A percentile compares a stretch with the other conserved stretches of the same genome.
These are phyloP conservation scores for Mikania micrantha DNA, from an alignment of 129 eudicot species.

Conservation along the genomic window DNA sequence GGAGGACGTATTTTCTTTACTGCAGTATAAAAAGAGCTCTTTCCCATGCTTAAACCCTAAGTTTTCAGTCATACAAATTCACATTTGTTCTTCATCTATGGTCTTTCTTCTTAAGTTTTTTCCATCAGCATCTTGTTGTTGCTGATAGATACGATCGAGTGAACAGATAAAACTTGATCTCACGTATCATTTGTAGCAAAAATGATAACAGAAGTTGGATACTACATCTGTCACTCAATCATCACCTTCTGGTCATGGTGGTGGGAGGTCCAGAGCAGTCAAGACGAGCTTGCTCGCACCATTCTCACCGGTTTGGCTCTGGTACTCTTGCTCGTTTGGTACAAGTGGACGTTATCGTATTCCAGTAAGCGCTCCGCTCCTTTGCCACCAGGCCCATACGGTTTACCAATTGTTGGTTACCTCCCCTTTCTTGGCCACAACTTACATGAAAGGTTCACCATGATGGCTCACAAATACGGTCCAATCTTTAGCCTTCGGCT, in stretches of 20 bases:
- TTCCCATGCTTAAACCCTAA: too few relatives aligned
- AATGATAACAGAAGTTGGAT: not conserved
- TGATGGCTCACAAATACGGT: conserved; percentile 13
- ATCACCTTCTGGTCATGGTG: conserved; percentile 25
- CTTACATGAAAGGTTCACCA: conserved; percentile 15
- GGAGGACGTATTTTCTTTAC: too few relatives aligned
- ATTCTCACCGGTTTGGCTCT: conserved; percentile 3
- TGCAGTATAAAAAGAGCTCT: too few relatives aligned
- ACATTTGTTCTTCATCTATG: too few relatives aligned
- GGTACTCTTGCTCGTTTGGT: not conserved
- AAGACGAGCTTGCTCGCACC: not conserved
- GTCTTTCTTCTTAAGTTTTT: too few relatives aligned
- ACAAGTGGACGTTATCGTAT: not conserved
- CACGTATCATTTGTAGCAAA: not conserved
- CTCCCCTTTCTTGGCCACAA: conserved; percentile 27
- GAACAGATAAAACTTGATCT: too few relatives aligned
- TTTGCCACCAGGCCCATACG: conserved; percentile 32
- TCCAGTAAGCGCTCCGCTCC: not conserved
- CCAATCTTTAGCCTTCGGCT: conserved; percentile 27
- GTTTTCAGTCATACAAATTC: too few relatives aligned
- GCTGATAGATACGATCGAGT: too few relatives aligned
- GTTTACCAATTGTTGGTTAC: conserved; percentile 31
- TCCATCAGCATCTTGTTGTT: too few relatives aligned
- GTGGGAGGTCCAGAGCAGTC: not conserved
- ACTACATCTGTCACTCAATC: not conserved